Evolutionary conservation across 371 early-diverging fungal species (phyloP).

Genomic region (Apophysomyces trapeziformis): DNA sequence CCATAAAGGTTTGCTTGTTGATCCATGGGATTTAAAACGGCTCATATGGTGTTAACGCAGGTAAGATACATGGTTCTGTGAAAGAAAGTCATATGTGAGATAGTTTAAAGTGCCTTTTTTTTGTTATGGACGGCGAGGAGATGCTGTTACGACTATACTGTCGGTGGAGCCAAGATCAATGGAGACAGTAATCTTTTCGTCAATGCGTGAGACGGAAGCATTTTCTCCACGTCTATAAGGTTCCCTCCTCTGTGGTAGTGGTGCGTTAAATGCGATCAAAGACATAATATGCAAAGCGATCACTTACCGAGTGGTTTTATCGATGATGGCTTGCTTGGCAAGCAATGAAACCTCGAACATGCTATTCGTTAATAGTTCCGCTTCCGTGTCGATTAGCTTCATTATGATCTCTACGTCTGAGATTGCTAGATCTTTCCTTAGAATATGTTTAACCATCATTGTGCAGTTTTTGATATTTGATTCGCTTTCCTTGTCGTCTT

Average conservation of each 20-base stretch:
- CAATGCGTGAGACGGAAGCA: not conserved
- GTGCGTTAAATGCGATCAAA: not conserved
- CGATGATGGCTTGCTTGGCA: not conserved
- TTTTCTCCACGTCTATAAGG: not conserved
- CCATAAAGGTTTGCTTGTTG: too few species aligned
- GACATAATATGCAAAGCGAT: not conserved
- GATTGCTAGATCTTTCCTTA: not conserved
- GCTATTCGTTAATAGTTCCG: not conserved
- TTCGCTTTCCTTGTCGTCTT: slow-evolving; percentile 8
- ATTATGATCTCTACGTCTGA: not conserved
- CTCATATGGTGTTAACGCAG: not conserved
- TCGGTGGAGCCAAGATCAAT: not conserved
- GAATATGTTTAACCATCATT: not conserved
- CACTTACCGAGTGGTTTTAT: not conserved
- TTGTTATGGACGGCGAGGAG: not conserved
- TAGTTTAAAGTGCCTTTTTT: not conserved
- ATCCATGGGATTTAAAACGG: not conserved
- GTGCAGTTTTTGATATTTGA: slow-evolving; percentile 5
- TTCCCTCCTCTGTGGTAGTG: not conserved
- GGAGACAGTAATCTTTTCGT: not conserved
- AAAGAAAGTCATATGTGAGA: not conserved
- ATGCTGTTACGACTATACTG: not conserved
- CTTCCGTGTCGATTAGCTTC: not conserved
- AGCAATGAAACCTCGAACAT: not conserved
- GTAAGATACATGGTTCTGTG: not conserved